Base-by-base conservation (phyloP, 345 rosid genomes). In the Theobroma cacao region DNA sequence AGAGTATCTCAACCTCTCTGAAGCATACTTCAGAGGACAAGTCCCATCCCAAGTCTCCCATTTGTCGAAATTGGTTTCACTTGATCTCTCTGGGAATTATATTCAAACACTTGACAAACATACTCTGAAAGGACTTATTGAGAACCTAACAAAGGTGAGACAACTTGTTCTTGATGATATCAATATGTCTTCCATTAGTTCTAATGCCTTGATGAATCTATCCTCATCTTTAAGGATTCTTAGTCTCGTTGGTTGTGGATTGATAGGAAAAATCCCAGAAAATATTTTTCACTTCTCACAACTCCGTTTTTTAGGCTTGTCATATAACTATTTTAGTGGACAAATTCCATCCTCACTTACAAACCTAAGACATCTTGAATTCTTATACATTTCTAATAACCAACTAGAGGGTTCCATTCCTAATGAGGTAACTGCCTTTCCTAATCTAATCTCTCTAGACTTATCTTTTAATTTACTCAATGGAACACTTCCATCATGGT, bases 21-120 rank as follows among this genome's bases (percentile, higher is more conserved):
- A 0, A 3, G 59, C 84, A 0, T 0, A 1, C 0, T 83, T 86
- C 17, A 0, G 31, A 9, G 80, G 86, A 4, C 11, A 2, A 1
- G 12, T 82, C n/a, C 83, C 68, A 2, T 5, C 15, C 41, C 67
- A 78, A 74, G 28, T 78, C 12, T 34, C 67, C 22, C 60, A n/a
- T 11, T 58, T 60, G 15, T 40, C 76, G 12, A 52, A 69, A 17
- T 63, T 82, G 18, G 31, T 71, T 61, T 50, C 71, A 14, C 75
- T 82, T 64, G 75, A 82, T 31, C 55, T 82, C 34, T 78, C 76
- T 14, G 8, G 2, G 0, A 53, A 41, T 59, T 6, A 1, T 28
- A 2, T 14, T 18, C 22, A 4, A 6, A 7, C 1, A 24, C 38
- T 72, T 7, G 26, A 31, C 14, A 18, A 22, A 0, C 9, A 3